Evolutionary conservation across 768 basidiomycete species (phyloP).

Genomic region (Hydnum rufescens): DNA sequence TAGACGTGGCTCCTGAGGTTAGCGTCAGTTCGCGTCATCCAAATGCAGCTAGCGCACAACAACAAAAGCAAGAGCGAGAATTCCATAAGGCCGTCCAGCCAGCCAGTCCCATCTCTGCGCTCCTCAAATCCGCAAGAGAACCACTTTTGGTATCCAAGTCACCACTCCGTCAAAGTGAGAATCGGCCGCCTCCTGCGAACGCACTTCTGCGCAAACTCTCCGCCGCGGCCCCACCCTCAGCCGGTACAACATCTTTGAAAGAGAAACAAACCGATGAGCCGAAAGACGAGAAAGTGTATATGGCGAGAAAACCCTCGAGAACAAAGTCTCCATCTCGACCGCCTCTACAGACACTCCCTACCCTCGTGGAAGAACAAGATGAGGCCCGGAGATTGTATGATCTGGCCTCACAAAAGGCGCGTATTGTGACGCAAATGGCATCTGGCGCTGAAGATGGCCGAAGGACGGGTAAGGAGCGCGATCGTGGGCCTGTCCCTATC

Average conservation of each 20-base stretch:
- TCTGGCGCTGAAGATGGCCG: constrained; percentile 16
- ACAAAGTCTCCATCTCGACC: not conserved
- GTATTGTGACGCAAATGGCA: constrained; percentile 88
- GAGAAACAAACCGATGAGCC: not conserved
- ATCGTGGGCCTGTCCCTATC: not conserved
- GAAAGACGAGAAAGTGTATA: not conserved
- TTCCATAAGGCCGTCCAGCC: constrained; percentile 94
- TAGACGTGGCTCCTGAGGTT: not conserved
- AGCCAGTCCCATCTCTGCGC: constrained; percentile 78
- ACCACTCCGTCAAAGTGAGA: constrained; percentile 10
- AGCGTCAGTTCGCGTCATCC: not conserved
- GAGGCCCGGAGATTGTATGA: constrained; percentile 33
- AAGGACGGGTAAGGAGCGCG: constrained; percentile 17
- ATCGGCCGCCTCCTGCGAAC: constrained; percentile 9
- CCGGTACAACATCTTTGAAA: not conserved
- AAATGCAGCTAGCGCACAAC: not conserved
- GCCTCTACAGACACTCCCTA: not conserved
- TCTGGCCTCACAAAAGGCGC: constrained; percentile 75
- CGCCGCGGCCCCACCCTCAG: not conserved
- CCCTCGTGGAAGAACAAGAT: constrained; percentile 2
- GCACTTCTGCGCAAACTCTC: constrained; percentile 20
- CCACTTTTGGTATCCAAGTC: constrained; percentile 47
- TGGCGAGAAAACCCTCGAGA: no score
- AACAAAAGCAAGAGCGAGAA: constrained; percentile 68
- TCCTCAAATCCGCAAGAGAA: constrained; percentile 72